Base-by-base conservation (phyloP, 352 stramenopile genomes). In the Phytophthora citricola region DNA sequence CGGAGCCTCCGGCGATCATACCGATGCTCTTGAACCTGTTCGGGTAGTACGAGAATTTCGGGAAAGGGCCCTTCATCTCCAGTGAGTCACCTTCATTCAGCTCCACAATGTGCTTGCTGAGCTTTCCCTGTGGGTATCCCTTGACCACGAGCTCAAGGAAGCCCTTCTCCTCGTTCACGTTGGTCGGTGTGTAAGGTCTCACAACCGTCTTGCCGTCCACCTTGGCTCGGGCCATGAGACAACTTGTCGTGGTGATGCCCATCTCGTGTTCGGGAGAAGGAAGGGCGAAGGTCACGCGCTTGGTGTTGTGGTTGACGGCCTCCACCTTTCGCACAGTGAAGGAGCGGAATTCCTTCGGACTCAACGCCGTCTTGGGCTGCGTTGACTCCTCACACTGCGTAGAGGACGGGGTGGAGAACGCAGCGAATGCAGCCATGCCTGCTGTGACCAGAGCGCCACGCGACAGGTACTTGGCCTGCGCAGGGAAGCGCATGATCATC, bases 11-110 rank as follows among this genome's bases (percentile, higher is more conserved):
- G 54, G 93, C 92, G 59, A 98, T 90, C 55, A 97, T 73, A 5
- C 89, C 90, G 49, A 98, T 87, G 62, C 91, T 79, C 71, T 96
- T 97, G 73, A 95, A 95, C 71, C 75, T 73, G 79, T 97, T 97
- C 48, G 91, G 63, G 66, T 69, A 76, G 81, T 97, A 97, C 26
- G 66, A 69, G 51, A 97, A 87, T 76, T 97, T 97, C 32, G 68
- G 17, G 46, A 96, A 92, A 5, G 92, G 93, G 1, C 93, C 93
- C 71, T 97, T 97, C 81, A 98, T 93, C 58, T 97, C 87, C 9
- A 98, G 76, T 47, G 69, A 60, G 66, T 97, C 93, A 7, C 93
- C 93, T 22, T 83, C 74, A 55, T 97, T 84, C 20, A 98, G 79
- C 34, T 79, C 57, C 50, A 90, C 78, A 10, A 98, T 87, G 77